A percentile compares a stretch with the other conserved stretches of the same genome.
phyloP scores from a whole-genome alignment of 441 rosid genomes.

The Populus hybrid region DNA sequence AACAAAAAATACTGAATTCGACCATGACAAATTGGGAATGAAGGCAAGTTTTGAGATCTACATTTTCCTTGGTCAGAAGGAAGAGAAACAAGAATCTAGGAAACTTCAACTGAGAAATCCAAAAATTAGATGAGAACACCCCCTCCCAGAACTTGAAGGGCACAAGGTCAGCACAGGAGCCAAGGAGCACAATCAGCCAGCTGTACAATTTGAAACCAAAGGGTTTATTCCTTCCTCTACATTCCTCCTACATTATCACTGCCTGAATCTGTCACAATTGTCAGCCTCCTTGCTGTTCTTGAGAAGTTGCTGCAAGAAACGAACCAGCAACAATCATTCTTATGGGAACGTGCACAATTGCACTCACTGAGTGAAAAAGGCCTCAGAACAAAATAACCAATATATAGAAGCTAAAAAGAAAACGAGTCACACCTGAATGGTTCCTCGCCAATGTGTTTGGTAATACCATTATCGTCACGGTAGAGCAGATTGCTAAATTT shows the following conservation, averaged over 20 bases:
- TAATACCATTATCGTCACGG: slow-evolving; percentile 42
- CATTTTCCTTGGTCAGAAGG: slow-evolving; percentile 5
- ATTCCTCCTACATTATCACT: slow-evolving; percentile 46
- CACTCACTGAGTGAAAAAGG: too few species aligned
- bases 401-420: too few species aligned
- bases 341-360: not conserved
- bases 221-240: slow-evolving; percentile 27
- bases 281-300: slow-evolving; percentile 52
- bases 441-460: slow-evolving; percentile 50
- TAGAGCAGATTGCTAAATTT: slow-evolving; percentile 41
- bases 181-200: slow-evolving; percentile 20
- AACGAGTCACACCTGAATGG: slow-evolving; percentile 43
- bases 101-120: slow-evolving; percentile 14
- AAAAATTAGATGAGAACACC: slow-evolving; percentile 18
- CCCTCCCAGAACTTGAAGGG: slow-evolving; percentile 17
- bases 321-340: slow-evolving; percentile 13
- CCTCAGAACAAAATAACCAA: too few species aligned
- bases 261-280: slow-evolving; percentile 54
- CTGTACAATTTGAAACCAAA: slow-evolving; percentile 33
- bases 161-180: slow-evolving; percentile 25
- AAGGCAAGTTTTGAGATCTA: slow-evolving; percentile 6
- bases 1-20: not conserved
- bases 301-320: slow-evolving; percentile 46
- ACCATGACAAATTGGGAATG: not conserved
- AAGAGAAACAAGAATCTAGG: slow-evolving; percentile 11